Evolutionary conservation across 495 filamentous ascomycete species (phyloP), one percentile per base, ranked within the genome.

Genomic region (Parachaetomium inaequale): DNA sequence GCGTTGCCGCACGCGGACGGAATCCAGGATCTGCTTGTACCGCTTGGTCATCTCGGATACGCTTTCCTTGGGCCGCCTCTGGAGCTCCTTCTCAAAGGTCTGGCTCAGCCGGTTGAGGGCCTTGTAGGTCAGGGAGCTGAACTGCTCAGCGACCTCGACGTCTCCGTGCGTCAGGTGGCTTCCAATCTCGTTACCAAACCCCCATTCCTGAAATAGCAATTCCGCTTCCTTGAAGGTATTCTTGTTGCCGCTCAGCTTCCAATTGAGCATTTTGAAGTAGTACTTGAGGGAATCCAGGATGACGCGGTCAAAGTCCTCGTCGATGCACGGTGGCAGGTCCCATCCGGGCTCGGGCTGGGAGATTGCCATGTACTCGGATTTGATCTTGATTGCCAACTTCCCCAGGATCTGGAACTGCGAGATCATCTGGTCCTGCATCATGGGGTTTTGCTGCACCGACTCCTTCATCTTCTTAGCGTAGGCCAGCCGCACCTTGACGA

Each of bases 221-320:
- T 98, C 94, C 14, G 94, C 94, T 69, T 98, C 94, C 71, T 98
- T 98, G 82, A 98, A 98, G 0, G 94, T 96, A 74, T 98, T 98
- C 72, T 96, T 97, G 76, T 97, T 98, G 47, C 92, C 90, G 70
- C 91, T 92, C 49, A 98, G 79, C 71, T 97, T 97, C 90, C 92
- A 96, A 67, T 96, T 96, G 55, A 98, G 79, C 77, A 98, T 88
- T 66, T 91, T 90, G 79, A 98, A 98, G 72, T 98, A 98, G 72
- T 96, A 98, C 70, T 92, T 95, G 65, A 98, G 81, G 1, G 93
- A 93, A 70, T 97, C 93, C 54, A 98, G 74, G 7, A 97, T 91
- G n/a, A 94, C 90, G n/a, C 85, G 81, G 69, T 98, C 94, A 68
- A 98, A 98, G 54, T 90, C 89, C 63, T 98, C 94, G 70, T 96